Base-by-base conservation (phyloP, 495 filamentous ascomycete genomes). In the Lepidopterella palustris region DNA sequence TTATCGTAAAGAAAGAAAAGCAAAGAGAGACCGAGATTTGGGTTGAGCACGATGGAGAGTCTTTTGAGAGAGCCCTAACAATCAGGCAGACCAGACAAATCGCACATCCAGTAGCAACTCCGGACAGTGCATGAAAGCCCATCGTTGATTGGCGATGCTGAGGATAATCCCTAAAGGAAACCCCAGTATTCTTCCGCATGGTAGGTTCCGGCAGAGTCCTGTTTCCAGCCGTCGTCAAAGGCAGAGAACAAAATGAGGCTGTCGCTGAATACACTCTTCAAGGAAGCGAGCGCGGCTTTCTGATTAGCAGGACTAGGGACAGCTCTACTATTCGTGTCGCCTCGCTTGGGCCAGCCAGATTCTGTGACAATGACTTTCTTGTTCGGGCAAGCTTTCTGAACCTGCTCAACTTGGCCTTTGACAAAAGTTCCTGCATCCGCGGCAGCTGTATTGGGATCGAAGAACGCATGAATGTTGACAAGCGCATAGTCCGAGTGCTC, bases 401-500 rank as follows among this genome's bases (percentile, higher is more conserved):
- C 79, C 26, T 75, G 75, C 20, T 73, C 70, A 20, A 77, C 76
- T 62, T 82, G 78, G 26, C 72, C 68, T 4, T 71, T 60, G 4
- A 88, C 79, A 65, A 87, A 95, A 3, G 71, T 57, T 11, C 90
- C 91, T 5, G 90, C 81, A 26, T 76, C 69, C 0, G 72, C 67
- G 4, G 90, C 75, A 5, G 59, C 66, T 27, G 81, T 77, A 9
- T 77, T 79, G 2, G 77, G 73, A 61, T 92, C 86, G 69, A 95
- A 96, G 77, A 91, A 96, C 11, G 90, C 80, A 67, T 96, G 91
- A 59, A 82, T 79, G 67, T 96, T 96, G 35, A 86, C 82, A 0
- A 90, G 87, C 64, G 84, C 88, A 72, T 86, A 89, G 63, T 95
- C 90, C 5, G 84, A 87, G 25, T 73, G 78, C 8, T 83, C 68